A percentile compares a stretch with the other conserved stretches of the same genome.
Evolutionary conservation across 2,329 filamentous ascomycete genomes (phyloP).

Genomic region (Neonectria ditissima): DNA sequence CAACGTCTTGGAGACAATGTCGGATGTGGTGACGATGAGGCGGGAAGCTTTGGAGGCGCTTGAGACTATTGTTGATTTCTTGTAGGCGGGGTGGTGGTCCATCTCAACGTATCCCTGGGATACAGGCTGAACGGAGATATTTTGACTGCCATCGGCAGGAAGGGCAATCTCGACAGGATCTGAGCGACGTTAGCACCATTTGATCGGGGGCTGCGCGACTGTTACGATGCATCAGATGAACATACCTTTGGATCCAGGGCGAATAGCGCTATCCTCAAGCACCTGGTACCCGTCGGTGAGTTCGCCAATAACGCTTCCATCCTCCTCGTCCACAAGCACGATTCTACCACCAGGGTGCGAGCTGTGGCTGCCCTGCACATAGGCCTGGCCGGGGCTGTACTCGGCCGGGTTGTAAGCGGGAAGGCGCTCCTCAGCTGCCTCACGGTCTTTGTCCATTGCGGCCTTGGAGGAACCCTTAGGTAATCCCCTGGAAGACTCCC

Average conservation of each 20-base stretch:
- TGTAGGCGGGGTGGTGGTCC: constrained; percentile 90
- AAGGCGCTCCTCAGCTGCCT: constrained; percentile 57
- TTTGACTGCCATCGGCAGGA: constrained; percentile 73
- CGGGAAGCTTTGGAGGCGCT: constrained; percentile 90
- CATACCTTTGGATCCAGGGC: constrained; percentile 90
- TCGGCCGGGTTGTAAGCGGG: constrained; percentile 83
- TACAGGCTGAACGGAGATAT: constrained; percentile 74
- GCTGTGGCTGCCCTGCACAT: constrained; percentile 73
- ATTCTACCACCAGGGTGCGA: constrained; percentile 73
- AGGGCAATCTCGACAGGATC: constrained; percentile 85
- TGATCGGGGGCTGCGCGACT: background rate
- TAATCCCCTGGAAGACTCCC: constrained; percentile 45
- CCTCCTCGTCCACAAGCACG: constrained; percentile 93
- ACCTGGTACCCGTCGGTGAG: constrained; percentile 85
- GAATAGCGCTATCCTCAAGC: constrained; percentile 79
- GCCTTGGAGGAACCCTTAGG: constrained; percentile 45
- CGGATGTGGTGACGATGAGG: constrained; percentile 89
- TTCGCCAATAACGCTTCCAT: constrained; percentile 95
- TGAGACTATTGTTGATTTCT: constrained; percentile 86
- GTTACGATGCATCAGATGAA: too few species aligned
- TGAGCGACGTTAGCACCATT: constrained; percentile 30
- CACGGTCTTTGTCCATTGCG: constrained; percentile 54
- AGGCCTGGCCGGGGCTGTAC: constrained; percentile 84
- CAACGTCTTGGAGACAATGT: constrained; percentile 81
- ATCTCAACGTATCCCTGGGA: constrained; percentile 79